phyloP scores from a whole-genome alignment of 495 filamentous ascomycete species.

The Beverwykella pulmonaria region DNA sequence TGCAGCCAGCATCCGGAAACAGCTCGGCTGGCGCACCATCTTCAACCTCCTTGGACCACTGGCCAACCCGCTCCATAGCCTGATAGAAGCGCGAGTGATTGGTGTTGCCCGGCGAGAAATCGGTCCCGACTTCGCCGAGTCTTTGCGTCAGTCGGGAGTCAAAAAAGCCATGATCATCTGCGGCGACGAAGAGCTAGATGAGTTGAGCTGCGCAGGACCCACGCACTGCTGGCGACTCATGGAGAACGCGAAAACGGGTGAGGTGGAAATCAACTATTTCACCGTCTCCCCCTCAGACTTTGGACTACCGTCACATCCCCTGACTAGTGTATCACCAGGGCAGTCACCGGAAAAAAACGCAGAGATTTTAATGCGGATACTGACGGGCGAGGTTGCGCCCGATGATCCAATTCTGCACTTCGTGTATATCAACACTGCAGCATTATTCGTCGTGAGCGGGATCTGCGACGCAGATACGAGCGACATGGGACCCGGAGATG shows the following conservation, averaged over 20 bases:
- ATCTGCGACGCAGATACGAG: constrained; percentile 81
- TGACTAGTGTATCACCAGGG: constrained; percentile 76
- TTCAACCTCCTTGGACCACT: constrained; percentile 96
- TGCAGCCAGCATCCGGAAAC: constrained; percentile 78
- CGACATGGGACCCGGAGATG: constrained; percentile 73
- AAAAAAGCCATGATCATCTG: constrained; percentile 89
- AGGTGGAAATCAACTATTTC: constrained; percentile 71
- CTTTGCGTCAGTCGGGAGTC: constrained; percentile 73
- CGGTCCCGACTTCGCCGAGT: constrained; percentile 84
- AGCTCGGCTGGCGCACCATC: constrained; percentile 88
- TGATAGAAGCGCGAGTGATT: constrained; percentile 84
- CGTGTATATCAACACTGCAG: constrained; percentile 90
- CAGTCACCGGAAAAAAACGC: constrained; percentile 88
- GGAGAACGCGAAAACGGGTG: constrained; percentile 55
- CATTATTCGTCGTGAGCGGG: constrained; percentile 78
- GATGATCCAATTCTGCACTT: constrained; percentile 90
- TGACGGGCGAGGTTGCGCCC: constrained; percentile 68
- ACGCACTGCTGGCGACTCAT: constrained; percentile 86
- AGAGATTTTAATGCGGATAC: constrained; percentile 72
- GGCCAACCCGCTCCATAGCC: constrained; percentile 77
- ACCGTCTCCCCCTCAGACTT: constrained; percentile 78
- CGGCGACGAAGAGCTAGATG: constrained; percentile 91
- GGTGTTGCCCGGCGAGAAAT: constrained; percentile 86
- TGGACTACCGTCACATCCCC: constrained; percentile 72
- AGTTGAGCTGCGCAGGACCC: constrained; percentile 83